A percentile compares a stretch with the other conserved stretches of the same genome.
These are phyloP conservation scores for Chaetomidium leptoderma DNA, from an alignment of 495 filamentous ascomycete genomes.

Conservation along the genomic window DNA sequence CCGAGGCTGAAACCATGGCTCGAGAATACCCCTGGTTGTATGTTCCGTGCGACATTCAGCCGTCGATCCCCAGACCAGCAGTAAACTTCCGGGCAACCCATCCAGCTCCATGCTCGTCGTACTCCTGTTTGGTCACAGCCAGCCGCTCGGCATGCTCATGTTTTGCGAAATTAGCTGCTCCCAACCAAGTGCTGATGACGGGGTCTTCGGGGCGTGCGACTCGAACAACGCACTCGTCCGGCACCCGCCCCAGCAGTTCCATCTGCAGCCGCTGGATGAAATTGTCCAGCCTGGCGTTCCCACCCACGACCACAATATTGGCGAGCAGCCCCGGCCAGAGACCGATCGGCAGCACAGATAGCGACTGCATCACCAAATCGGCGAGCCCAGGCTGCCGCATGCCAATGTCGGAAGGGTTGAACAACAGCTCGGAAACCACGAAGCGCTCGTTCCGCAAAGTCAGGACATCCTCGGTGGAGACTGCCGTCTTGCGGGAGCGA, in stretches of 20 bases:
- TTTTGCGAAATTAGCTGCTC: constrained; percentile 69
- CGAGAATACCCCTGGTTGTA: background rate
- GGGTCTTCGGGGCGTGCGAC: constrained; percentile 69
- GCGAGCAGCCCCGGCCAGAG: constrained; percentile 74
- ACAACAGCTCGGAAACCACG: constrained; percentile 82
- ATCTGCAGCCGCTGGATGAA: constrained; percentile 79
- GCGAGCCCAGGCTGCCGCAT: constrained; percentile 79
- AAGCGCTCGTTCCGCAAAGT: constrained; percentile 91
- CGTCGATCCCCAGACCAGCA: constrained; percentile 28
- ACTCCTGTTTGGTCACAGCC: constrained; percentile 79
- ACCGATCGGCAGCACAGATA: constrained; percentile 69
- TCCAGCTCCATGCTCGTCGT: constrained; percentile 75
- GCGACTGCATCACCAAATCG: constrained; percentile 72
- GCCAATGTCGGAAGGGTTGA: constrained; percentile 80
- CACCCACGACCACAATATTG: constrained; percentile 86
- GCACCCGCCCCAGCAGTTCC: constrained; percentile 70
- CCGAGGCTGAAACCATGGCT: too few relatives aligned
- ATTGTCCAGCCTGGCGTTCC: constrained; percentile 72
- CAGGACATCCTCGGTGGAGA: constrained; percentile 73
- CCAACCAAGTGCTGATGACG: constrained; percentile 77
- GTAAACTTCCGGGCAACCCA: constrained; percentile 75
- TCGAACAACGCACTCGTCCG: constrained; percentile 70
- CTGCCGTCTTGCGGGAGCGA: constrained; percentile 57
- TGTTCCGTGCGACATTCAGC: constrained; percentile 5
- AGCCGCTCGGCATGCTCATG: constrained; percentile 60